Conservation (phyloP, 805 yeast species). For the Schwanniomyces pseudopolymorphus region DNA sequence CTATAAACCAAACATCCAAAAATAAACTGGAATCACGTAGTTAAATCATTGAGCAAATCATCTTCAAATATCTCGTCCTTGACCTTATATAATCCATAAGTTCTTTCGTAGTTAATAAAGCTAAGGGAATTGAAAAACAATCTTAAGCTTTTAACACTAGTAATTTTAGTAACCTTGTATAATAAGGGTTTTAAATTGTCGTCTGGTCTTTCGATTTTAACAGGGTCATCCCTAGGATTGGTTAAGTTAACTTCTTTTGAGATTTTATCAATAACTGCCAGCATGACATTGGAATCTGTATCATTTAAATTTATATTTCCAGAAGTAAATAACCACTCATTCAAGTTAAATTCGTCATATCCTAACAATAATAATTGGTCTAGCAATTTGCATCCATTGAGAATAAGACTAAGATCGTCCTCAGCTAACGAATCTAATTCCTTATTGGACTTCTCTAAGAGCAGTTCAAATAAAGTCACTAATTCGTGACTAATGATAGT, state of each 20-base stretch:
- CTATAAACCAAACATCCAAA: not conserved
- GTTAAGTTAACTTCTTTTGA: slow-evolving; percentile 31
- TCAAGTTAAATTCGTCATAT: slow-evolving; percentile 71
- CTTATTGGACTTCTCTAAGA: slow-evolving; percentile 24
- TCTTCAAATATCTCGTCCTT: slow-evolving; percentile 44
- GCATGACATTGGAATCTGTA: slow-evolving; percentile 17
- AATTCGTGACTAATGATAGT: slow-evolving; percentile 61
- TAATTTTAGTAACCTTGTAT: slow-evolving; percentile 38
- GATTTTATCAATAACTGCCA: slow-evolving; percentile 51
- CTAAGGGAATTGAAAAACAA: slow-evolving; percentile 68
- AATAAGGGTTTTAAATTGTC: slow-evolving; percentile 45
- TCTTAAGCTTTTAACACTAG: slow-evolving; percentile 48
- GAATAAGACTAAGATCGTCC: slow-evolving; percentile 41
- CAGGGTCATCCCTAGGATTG: slow-evolving; percentile 33
- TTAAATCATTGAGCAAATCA: slow-evolving; percentile 61
- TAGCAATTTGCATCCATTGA: slow-evolving; percentile 72
- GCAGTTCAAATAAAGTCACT: slow-evolving; percentile 46
- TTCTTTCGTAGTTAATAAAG: slow-evolving; percentile 62
- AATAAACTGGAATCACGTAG: not conserved
- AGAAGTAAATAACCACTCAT: slow-evolving; percentile 84
- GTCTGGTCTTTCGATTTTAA: slow-evolving; percentile 35
- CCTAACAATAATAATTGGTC: slow-evolving; percentile 70
- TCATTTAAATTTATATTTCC: slow-evolving; percentile 62
- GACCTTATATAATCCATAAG: slow-evolving; percentile 47
- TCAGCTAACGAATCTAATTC: slow-evolving; percentile 26